Evolutionary conservation across 2,329 filamentous ascomycete genomes (phyloP), one percentile per base, ranked within the genome.

Genomic region (Hymenoscyphus scutula): DNA sequence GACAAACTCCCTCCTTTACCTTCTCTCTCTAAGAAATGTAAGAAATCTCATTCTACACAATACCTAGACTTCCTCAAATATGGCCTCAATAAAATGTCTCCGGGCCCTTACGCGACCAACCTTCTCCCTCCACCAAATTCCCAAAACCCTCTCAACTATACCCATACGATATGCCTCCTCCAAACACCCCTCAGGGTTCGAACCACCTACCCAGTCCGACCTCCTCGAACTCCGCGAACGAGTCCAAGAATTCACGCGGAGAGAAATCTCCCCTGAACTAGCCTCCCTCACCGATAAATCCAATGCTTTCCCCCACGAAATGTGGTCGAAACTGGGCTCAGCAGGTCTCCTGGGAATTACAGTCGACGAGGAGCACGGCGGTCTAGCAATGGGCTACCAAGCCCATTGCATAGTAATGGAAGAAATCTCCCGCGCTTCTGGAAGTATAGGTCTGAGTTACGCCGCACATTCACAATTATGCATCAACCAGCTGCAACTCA

Each of bases 391-490:
- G 87, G 95, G 95, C 11, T 99, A 98, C 77, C 94, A 98, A 79
- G 94, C 95, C 53, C 95, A 99, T 78, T 96, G 92, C 74, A 81
- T 97, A 6, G 92, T 97, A 54, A 90, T 98, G 86, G 95, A 99
- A 78, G 95, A 98, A 80, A 82, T 99, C 51, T 95, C 90, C 62
- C 84, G 94, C 63, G 94, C 94, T 2, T 94, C 89, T 59, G 93
- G 80, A 15, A 90, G 87, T 65, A 92, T 96, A 71, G 94, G 87
- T 0, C 84, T 99, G 55, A 96, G 91, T 69, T 99, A 98, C 76
- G 94, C 94, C 1, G 95, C 95, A 7, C 95, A 99, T 78, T 95
- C 90, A 32, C 95, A 99, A 77, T 83, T 99, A 58, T 98, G 95
- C 78, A 89, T 98, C 64, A 99, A 99, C 77, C 95, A 99, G 78